Percentiles rank a stretch among this genome's conserved stretches.
Evolutionary conservation across 2,329 filamentous ascomycete species (phyloP).

Genomic region (Ceratocystis cacaofunesta): DNA sequence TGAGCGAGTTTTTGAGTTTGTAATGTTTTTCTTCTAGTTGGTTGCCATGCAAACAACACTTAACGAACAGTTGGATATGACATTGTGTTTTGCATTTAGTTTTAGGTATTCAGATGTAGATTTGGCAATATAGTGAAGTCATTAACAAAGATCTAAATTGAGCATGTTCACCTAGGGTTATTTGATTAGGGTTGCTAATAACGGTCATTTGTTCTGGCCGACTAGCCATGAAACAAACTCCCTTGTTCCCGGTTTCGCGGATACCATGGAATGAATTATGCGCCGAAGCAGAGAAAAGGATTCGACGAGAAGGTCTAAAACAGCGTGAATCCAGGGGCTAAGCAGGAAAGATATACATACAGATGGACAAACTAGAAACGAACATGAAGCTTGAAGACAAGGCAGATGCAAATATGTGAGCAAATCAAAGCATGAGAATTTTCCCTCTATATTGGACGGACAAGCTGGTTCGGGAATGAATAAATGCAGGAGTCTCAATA

Average conservation of each 20-base stretch:
- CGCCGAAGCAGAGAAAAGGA: background rate
- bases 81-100: too few species aligned
- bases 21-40: too few species aligned
- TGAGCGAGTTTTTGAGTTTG: too few species aligned
- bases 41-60: too few species aligned
- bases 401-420: background rate
- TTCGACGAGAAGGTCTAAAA: background rate
- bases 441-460: background rate
- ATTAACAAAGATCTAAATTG: too few species aligned
- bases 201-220: background rate
- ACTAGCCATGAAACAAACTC: background rate
- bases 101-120: too few species aligned
- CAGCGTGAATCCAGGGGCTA: background rate
- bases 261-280: slow-evolving; percentile 1
- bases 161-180: too few species aligned
- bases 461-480: too few species aligned
- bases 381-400: background rate
- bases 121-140: too few species aligned
- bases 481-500: too few species aligned
- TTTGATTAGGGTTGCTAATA: background rate
- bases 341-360: background rate
- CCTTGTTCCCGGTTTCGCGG: background rate
- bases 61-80: too few species aligned
- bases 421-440: background rate
- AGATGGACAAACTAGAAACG: background rate